Base-by-base conservation (phyloP, 805 yeast genomes). In the Huiozyma naganishii region DNA sequence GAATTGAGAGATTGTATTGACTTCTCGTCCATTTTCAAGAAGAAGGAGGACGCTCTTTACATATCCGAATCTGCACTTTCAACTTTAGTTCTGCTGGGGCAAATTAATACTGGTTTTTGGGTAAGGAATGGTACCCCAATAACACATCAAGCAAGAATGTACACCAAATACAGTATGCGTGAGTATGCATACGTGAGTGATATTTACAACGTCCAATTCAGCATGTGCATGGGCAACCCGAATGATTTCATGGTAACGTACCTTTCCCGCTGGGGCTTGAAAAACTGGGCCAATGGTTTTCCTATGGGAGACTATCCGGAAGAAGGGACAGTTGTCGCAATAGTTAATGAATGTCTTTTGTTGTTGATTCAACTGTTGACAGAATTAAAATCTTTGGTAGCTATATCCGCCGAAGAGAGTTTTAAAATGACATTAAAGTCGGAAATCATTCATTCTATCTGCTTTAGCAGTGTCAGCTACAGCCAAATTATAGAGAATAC, bases 41-140 rank as follows among this genome's bases (percentile, higher is more conserved):
- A 56, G 38, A 45, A 47, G 34, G 38, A 48, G 13, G 53, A 51
- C 37, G 44, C 53, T 2, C 38, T 55, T 5, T 48, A 50, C 41
- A 48, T 59, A 7, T 55, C 58, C 49, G 95, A 87, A 49, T 80
- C 83, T 49, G 83, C 96, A 0, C 60, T 92, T 17, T 70, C 94
- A 45, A 81, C 89, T 0, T 57, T 87, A 29, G 95, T 85, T 0
- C 62, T 85, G 7, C 63, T 86, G 50, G 77, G 95, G 0, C 97
- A 92, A 54, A 83, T 90, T 7, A 81, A 85, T 47, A 79, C 83
- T 0, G 96, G 96, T 0, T 74, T 83, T 45, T 90, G 97, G 97
- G 96, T 90, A 0, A 74, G 97, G 54, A 90, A 90, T 62, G 98
- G 98, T 0, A 73, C 77, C 46, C 81, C 89, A 36, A 79, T 87